These are phyloP conservation scores for Globisporangium cylindrosporum DNA, from an alignment of 352 stramenopile genomes.

Conservation along the genomic window DNA sequence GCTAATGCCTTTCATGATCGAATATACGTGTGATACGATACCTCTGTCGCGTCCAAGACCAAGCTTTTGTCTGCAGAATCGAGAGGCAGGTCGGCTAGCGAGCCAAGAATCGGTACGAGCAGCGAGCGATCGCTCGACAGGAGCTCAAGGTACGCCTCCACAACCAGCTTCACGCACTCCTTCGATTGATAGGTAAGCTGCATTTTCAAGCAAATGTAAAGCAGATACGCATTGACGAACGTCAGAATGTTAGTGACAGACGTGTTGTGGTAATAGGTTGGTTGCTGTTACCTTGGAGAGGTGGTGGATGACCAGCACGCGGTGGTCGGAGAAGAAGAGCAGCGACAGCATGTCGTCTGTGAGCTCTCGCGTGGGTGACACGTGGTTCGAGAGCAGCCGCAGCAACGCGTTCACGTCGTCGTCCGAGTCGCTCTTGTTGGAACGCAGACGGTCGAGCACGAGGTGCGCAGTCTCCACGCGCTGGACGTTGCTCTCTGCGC, in stretches of 20 bases:
- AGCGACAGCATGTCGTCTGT: slow-evolving; percentile 71
- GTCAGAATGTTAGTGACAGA: not conserved
- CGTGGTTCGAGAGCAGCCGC: slow-evolving; percentile 71
- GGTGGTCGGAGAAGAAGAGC: slow-evolving; percentile 71
- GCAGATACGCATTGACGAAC: not conserved
- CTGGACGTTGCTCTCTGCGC: slow-evolving; percentile 36
- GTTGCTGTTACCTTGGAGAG: slow-evolving; percentile 50
- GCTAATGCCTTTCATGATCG: not conserved
- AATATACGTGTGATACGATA: slow-evolving; percentile 12
- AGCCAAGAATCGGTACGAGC: slow-evolving; percentile 76
- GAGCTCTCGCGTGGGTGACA: slow-evolving; percentile 64
- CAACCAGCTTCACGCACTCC: slow-evolving; percentile 72
- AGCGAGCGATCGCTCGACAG: slow-evolving; percentile 71
- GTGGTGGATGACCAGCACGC: slow-evolving; percentile 77
- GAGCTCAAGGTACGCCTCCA: slow-evolving; percentile 73
- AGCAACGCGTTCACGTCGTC: slow-evolving; percentile 75
- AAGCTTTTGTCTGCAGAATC: slow-evolving; percentile 56
- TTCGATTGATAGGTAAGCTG: slow-evolving; percentile 82
- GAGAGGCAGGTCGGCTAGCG: slow-evolving; percentile 71
- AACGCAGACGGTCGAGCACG: slow-evolving; percentile 70
- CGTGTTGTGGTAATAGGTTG: not conserved
- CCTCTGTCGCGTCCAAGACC: slow-evolving; percentile 62
- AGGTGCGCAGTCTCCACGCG: slow-evolving; percentile 47
- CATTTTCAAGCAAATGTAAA: not conserved
- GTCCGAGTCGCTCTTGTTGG: slow-evolving; percentile 39